These are phyloP conservation scores for Sclerotinia nivalis DNA, from an alignment of 2,329 filamentous ascomycete genomes.

Conservation along the genomic window DNA sequence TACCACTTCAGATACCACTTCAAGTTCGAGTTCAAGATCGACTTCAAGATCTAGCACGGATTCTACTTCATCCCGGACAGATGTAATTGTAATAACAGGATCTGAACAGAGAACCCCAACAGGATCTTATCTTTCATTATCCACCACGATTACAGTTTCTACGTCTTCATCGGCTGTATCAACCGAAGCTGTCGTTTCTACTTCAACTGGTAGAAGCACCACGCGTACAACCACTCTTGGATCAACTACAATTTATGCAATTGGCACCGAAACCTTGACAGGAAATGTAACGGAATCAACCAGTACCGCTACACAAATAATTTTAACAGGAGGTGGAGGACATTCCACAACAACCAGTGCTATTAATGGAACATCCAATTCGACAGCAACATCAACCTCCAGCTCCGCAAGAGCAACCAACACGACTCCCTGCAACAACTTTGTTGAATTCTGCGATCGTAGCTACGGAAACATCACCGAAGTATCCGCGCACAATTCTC, in stretches of 20 bases:
- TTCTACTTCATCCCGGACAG: conserved; percentile 27
- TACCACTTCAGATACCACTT: neutral
- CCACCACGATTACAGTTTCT: conserved; percentile 41
- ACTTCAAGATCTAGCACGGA: conserved; percentile 26
- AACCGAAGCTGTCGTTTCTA: conserved; percentile 35
- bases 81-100: conserved; percentile 25
- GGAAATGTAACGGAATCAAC: conserved; percentile 37
- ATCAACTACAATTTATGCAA: conserved; percentile 36
- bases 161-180: conserved; percentile 35
- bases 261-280: conserved; percentile 26
- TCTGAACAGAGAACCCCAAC: conserved; percentile 41
- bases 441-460: conserved; percentile 72
- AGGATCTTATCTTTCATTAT: conserved; percentile 44
- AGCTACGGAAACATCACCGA: conserved; percentile 81
- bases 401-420: conserved; percentile 57
- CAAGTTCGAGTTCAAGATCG: conserved; percentile 16
- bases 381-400: conserved; percentile 49
- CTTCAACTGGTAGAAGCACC: conserved; percentile 32
- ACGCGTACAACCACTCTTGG: conserved; percentile 36
- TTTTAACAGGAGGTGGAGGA: conserved; percentile 42
- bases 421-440: conserved; percentile 77
- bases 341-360: conserved; percentile 39
- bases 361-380: conserved; percentile 51
- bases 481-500: conserved; percentile 78
- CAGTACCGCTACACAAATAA: conserved; percentile 40